Base-by-base conservation (phyloP, 306 rosid genomes). In the Oxytropis ochrocephala region DNA sequence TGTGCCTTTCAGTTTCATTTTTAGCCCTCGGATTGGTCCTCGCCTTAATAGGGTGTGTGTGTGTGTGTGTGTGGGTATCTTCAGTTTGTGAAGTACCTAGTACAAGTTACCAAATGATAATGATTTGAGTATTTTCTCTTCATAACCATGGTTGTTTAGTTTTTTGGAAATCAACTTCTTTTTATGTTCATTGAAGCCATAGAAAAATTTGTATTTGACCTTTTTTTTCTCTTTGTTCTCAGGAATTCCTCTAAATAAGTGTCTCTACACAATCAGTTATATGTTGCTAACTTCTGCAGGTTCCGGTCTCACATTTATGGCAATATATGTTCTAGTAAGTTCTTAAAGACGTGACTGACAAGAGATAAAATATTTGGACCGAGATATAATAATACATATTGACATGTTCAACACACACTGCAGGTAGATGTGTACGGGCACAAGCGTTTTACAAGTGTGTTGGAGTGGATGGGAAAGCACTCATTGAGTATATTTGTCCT, bases 381-480 rank as follows among this genome's bases (percentile, higher is more conserved):
- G 19, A 46, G 18, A 73, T 14, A 14, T 42, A 41, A 27, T 9
- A 24, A 32, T 33, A 33, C 13, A 56, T 46, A 46, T 12, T 46
- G 7, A 7, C 7, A 0, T 56, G 16, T 47, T 68, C 16, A 0
- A 33, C 38, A 33, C 64, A 61, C 72, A 2, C 29, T 84, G 80
- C 85, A 93, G 98, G 87, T 93, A 53, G 97, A 90, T 78, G 85
- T 86, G 70, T 47, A 82, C 8, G 86, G 89, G 12, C 67, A 80
- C 61, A 79, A 91, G 68, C 73, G 85, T 69, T 12, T 84, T 51
- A 83, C 98, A 29, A 81, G 32, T 67, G 69, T 70, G 74, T 67
- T 88, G 69, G 96, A 93, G 66, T 93, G 98, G 98, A 86, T 88
- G 90, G 98, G 98, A 83, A 81, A 80, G 66, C 96, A 90, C 80